These are phyloP conservation scores for Malassezia sp. DNA, from an alignment of 1,284 basidiomycete species.

Conservation along the genomic window DNA sequence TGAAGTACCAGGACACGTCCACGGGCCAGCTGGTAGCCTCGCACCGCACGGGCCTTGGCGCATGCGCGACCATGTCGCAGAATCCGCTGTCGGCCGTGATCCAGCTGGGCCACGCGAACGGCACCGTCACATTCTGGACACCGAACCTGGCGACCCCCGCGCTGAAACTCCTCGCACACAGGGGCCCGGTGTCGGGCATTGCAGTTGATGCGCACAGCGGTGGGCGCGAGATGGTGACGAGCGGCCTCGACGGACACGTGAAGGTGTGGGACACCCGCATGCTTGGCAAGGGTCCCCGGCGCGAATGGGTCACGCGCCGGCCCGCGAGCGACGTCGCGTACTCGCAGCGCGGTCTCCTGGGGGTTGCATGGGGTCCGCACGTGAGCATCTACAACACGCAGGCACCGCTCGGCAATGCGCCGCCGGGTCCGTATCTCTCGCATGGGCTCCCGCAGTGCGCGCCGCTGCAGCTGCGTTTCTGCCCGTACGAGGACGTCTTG, in stretches of 20 bases:
- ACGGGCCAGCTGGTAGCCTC: constrained; percentile 77
- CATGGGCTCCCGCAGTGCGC: constrained; percentile 50
- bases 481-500: constrained; percentile 84
- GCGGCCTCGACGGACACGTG: constrained; percentile 74
- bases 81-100: constrained; percentile 82
- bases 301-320: constrained; percentile 63
- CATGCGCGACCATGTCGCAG: constrained; percentile 76
- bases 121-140: constrained; percentile 86
- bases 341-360: constrained; percentile 66
- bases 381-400: constrained; percentile 58
- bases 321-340: constrained; percentile 47
- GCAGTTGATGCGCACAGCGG: constrained; percentile 62
- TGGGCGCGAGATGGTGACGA: constrained; percentile 81
- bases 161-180: constrained; percentile 78
- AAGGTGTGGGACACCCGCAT: constrained; percentile 93
- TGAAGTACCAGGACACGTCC: constrained; percentile 95
- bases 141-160: constrained; percentile 83
- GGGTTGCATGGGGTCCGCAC: constrained; percentile 62
- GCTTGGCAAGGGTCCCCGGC: constrained; percentile 68
- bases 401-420: constrained; percentile 28
- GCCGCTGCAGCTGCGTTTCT: constrained; percentile 58
- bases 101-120: constrained; percentile 68
- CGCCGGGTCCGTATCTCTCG: constrained; percentile 51
- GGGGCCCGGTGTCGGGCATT: constrained; percentile 72
- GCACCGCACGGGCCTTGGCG: constrained; percentile 60